phyloP scores from a whole-genome alignment of 2,329 filamentous ascomycete species.

The Lachnellula willkommii region DNA sequence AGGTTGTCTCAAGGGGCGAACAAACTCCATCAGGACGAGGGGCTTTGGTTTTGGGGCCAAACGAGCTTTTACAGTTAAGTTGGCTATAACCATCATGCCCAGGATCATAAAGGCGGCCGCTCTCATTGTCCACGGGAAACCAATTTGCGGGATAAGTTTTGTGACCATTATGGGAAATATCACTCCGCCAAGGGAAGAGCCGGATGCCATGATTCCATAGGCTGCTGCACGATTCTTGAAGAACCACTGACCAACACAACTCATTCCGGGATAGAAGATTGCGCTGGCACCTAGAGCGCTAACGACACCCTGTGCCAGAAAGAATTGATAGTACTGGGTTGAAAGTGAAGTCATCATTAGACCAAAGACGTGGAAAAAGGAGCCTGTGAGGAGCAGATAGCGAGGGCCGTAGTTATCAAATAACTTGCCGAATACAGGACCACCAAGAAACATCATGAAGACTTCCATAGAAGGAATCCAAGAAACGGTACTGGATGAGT shows the following conservation, averaged over 20 bases:
- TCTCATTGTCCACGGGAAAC: conserved; percentile 54
- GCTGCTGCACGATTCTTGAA: conserved; percentile 44
- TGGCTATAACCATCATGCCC: conserved; percentile 45
- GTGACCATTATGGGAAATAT: conserved; percentile 58
- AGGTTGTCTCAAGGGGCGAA: conserved; percentile 35
- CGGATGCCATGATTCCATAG: conserved; percentile 44
- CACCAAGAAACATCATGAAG: conserved; percentile 48
- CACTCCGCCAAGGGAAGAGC: conserved; percentile 48
- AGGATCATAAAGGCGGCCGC: conserved; percentile 52
- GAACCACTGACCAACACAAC: conserved; percentile 43
- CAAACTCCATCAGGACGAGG: conserved; percentile 32
- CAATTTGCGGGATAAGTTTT: conserved; percentile 46
- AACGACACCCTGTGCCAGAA: conserved; percentile 43
- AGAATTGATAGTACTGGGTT: conserved; percentile 48
- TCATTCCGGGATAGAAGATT: conserved; percentile 41
- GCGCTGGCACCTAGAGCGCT: conserved; percentile 41
- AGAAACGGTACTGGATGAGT: conserved; percentile 51
- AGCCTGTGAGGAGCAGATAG: conserved; percentile 47
- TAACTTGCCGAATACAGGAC: conserved; percentile 57
- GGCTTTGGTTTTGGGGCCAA: conserved; percentile 37
- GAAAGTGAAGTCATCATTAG: conserved; percentile 59
- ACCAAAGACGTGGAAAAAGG: conserved; percentile 52
- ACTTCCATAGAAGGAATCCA: conserved; percentile 56
- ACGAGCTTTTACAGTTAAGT: conserved; percentile 47
- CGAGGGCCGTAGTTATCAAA: conserved; percentile 58